Conservation (phyloP, 208 protist genomes). For the Crithidia bombi region DNA sequence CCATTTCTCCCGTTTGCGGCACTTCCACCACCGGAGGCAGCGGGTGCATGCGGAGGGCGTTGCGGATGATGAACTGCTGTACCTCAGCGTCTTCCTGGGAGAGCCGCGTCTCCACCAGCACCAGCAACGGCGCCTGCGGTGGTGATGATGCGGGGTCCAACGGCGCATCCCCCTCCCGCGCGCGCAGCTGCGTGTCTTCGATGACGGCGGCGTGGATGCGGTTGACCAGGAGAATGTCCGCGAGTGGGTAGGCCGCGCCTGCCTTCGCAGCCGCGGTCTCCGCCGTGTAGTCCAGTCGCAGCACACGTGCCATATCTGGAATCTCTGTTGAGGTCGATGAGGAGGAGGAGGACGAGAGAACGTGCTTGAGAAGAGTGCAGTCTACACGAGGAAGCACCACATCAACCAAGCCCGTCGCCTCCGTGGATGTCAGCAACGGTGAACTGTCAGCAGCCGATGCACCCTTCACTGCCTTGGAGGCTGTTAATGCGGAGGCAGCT, state of each 20-base stretch:
- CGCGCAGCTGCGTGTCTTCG: conserved; percentile 11
- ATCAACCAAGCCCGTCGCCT: conserved; percentile 2
- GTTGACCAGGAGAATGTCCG: conserved; percentile 33
- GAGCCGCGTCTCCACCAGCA: conserved; percentile 35
- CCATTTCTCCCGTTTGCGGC: neutral
- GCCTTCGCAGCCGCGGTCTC: neutral
- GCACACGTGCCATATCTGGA: conserved; percentile 25
- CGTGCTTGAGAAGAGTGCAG: conserved; percentile 33
- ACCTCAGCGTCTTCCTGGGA: conserved; percentile 31
- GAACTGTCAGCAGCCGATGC: neutral
- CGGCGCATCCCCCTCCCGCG: neutral
- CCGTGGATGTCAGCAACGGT: neutral
- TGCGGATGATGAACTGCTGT: conserved; percentile 36
- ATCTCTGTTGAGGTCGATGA: conserved; percentile 26
- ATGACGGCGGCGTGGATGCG: conserved; percentile 38
- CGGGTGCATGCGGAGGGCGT: conserved; percentile 35
- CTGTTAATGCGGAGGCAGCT: neutral
- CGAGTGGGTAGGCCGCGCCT: conserved; percentile 20
- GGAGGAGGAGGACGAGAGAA: conserved; percentile 26
- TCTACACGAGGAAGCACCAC: conserved; percentile 19
- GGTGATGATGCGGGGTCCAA: neutral
- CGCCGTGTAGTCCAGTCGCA: conserved; percentile 34
- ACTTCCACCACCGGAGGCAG: conserved; percentile 22
- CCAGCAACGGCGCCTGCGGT: conserved; percentile 18
- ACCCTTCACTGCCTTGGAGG: neutral